Base-by-base conservation (phyloP, 495 filamentous ascomycete genomes). In the Ascodesmis nigricans region DNA sequence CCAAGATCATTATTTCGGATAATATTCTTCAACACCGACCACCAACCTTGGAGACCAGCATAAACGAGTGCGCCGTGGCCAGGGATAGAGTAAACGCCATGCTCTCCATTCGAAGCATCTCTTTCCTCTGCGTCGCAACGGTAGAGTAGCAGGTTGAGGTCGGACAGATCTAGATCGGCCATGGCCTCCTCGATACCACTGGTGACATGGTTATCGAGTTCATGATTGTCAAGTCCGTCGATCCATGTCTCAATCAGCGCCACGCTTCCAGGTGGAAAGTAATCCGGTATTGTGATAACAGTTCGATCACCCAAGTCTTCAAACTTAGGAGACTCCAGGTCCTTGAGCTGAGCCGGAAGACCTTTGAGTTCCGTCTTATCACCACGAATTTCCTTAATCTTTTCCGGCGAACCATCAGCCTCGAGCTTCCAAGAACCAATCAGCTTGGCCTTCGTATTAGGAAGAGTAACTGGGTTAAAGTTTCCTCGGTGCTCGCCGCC, bases 41-140 rank as follows among this genome's bases (percentile, higher is more conserved):
- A 93, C 87, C 87, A 99, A 9, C 90, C 90, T 53, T 99, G 90
- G 18, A 99, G 65, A 29, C 90, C 90, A 37, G 90, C 83, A 54
- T 99, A 99, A 11, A 93, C 78, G 26, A 92, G 62, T 30, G 75
- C 63, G 3, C 83, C 90, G 46, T 77, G 58, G 0, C 71, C 69
- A 6, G 90, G 87, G 42, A 99, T 78, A 30, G 61, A 65, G 53
- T 95, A 99, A 0, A 72, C 71, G 1, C 90, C 90, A 58, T 95
- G 78, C 38, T 69, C 64, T 5, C 78, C 77, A 16, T 64, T 63
- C 38, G 75, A 91, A 1, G 63, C 68, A 39, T 90, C 83, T 29
- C 67, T 66, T 53, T 99, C 90, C 54, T 99, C 90, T 11, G 82
- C 66, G 34, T 95, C 90, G 42, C 78, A 91, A 39, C 78, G 69